Conservation (phyloP, 2,329 filamentous ascomycete species). For the Blastomyces parvus region DNA sequence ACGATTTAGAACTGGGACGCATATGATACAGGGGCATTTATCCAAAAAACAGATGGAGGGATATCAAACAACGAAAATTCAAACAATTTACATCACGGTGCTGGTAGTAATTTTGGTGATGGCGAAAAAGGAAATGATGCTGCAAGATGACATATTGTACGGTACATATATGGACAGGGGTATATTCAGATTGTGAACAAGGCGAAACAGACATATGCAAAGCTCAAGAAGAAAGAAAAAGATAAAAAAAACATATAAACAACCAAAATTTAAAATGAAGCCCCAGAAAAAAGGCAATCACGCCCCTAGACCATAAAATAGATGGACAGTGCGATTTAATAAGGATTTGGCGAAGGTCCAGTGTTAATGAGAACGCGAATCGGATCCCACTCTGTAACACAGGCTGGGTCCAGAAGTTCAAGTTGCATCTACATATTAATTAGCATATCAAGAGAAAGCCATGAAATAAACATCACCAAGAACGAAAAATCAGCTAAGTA, state of each 20-base stretch:
- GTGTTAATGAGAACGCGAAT: not conserved
- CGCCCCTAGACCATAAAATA: not conserved
- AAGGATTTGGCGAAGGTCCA: not conserved
- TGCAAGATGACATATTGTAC: not conserved
- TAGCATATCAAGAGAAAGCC: not conserved
- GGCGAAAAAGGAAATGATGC: not conserved
- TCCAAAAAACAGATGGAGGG: not conserved
- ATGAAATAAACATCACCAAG: not conserved
- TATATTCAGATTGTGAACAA: not conserved
- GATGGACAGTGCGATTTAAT: not conserved
- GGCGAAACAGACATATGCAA: not conserved
- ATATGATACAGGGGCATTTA: not conserved
- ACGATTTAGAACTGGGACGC: not conserved
- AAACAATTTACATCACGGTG: not conserved
- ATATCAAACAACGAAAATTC: not conserved
- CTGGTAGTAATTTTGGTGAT: not conserved
- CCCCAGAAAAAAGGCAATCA: not conserved
- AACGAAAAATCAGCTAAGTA: not conserved
- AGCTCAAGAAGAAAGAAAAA: not conserved
- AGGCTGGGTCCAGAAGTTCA: not conserved
- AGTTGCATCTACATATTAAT: not conserved
- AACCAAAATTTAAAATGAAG: not conserved
- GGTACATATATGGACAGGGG: not conserved
- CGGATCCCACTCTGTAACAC: not conserved
- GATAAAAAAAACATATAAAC: not conserved